Conservation (phyloP, 2,329 filamentous ascomycete genomes). For the Blumeriella jaapii region DNA sequence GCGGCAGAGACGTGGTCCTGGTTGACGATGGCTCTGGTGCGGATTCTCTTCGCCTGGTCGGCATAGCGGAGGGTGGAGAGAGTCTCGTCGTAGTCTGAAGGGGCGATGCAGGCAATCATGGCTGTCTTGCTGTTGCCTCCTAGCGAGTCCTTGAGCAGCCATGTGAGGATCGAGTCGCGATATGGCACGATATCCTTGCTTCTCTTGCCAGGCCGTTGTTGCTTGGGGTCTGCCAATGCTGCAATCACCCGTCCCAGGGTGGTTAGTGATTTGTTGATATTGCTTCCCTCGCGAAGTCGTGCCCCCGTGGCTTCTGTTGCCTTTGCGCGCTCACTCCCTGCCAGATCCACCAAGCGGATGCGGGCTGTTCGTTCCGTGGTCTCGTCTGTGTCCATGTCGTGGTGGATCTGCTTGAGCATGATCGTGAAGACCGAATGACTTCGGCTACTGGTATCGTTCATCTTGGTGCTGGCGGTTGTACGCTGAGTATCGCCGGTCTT, state of each 20-base stretch:
- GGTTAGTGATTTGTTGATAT: constrained; percentile 98
- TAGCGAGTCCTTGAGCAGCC: constrained; percentile 90
- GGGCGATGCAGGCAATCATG: constrained; percentile 97
- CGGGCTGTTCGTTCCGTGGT: constrained; percentile 90
- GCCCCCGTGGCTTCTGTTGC: constrained; percentile 89
- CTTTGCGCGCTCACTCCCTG: constrained; percentile 89
- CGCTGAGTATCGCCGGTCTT: constrained; percentile 77
- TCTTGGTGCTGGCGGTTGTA: constrained; percentile 89
- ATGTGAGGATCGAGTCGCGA: constrained; percentile 71
- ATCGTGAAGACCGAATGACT: constrained; percentile 98
- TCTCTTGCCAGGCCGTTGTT: constrained; percentile 44
- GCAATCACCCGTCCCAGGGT: constrained; percentile 94
- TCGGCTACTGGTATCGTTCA: constrained; percentile 97
- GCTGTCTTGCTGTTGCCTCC: constrained; percentile 97
- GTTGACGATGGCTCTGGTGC: constrained; percentile 87
- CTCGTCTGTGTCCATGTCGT: constrained; percentile 94
- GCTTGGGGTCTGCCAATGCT: constrained; percentile 63
- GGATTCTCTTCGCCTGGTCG: constrained; percentile 94
- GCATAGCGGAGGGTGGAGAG: constrained; percentile 92
- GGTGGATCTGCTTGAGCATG: constrained; percentile 94
- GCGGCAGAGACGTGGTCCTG: constrained; percentile 88
- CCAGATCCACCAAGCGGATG: constrained; percentile 89
- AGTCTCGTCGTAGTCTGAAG: constrained; percentile 93
- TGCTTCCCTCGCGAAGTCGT: constrained; percentile 83
- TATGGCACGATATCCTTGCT: constrained; percentile 75